Base-by-base conservation (phyloP, 2,329 filamentous ascomycete genomes). In the Aspergillus bombycis region DNA sequence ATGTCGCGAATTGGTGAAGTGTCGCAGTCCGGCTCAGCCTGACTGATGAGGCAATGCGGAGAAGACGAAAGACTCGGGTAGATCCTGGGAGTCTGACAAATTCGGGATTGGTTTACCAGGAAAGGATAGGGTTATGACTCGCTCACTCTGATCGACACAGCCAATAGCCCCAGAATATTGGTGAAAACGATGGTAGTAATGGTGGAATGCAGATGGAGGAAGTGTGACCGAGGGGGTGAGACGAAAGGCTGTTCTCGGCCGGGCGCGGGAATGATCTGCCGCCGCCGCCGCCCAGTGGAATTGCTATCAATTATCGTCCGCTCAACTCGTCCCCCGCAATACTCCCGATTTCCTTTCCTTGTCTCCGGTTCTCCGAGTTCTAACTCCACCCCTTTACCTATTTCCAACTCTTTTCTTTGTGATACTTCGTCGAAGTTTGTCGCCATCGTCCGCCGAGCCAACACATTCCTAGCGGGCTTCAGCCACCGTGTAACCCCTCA, bases 401-500 rank as follows among this genome's bases (percentile, higher is more conserved):
- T 63, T 61, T 58, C 64, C 58, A 57, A 16, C 16, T 41, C 38
- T 19, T 58, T 57, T 56, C 61, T 62, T 67, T 57, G 38, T 60
- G 28, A 26, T 19, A 12, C 36, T 28, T 30, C 38, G 38, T 50
- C 32, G 19, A 38, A 38, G 16, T 23, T 55, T 30, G 32, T 28
- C 21, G 43, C 21, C 21, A 36, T 50, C 28, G 30, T 32, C 12
- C 23, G 19, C n/a, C 43, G 10, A 19, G 45, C n/a, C 34, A 55
- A 30, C 10, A 43, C 45, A 59, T 59, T 52, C 32, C 32, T 21
- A n/a, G 48, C 58, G 55, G 38, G 61, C 52, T 54, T 63, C 57
- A 62, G 62, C 67, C 63, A 65, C 63, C 30, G 58, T 68, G 46
- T 65, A 60, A 68, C 68, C 61, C 30, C 67, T 67, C 56, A 73